These are phyloP conservation scores for Pseudogymnoascus sp. DNA, from an alignment of 2,329 filamentous ascomycete genomes.

Conservation along the genomic window DNA sequence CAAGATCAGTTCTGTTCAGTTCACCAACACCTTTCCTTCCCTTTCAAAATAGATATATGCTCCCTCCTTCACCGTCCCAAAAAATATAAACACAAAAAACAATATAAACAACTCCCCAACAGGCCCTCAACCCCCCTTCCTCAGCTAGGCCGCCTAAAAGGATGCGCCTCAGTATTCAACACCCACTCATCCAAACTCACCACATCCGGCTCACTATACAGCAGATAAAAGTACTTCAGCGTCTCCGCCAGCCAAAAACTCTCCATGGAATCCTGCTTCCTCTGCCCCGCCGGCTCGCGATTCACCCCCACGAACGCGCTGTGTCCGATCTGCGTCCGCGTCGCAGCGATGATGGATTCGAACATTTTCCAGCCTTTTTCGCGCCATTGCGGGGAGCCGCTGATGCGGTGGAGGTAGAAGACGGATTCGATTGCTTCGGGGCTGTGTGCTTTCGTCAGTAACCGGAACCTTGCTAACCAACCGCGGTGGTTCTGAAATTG, in stretches of 20 bases:
- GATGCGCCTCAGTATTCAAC: slow-evolving; percentile 39
- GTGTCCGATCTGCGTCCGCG: slow-evolving; percentile 58
- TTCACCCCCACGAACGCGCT: slow-evolving; percentile 62
- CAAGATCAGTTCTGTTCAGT: neutral
- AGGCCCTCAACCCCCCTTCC: neutral
- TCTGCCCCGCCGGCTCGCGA: slow-evolving; percentile 29
- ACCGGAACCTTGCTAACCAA: slow-evolving; percentile 13
- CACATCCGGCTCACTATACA: slow-evolving; percentile 60
- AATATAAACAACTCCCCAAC: neutral
- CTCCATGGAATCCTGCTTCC: slow-evolving; percentile 62
- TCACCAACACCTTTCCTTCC: neutral
- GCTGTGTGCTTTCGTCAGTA: slow-evolving; percentile 33
- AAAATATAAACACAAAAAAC: neutral
- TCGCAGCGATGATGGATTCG: slow-evolving; percentile 57
- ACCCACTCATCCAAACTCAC: slow-evolving; percentile 61
- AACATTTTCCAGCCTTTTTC: slow-evolving; percentile 88
- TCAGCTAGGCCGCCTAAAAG: slow-evolving; percentile 24
- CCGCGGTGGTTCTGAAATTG: slow-evolving; percentile 26
- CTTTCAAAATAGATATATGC: neutral
- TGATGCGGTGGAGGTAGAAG: slow-evolving; percentile 87
- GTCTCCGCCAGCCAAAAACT: slow-evolving; percentile 90
- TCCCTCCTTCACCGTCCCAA: too few species aligned
- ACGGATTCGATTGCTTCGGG: slow-evolving; percentile 84
- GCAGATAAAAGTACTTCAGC: slow-evolving; percentile 82
- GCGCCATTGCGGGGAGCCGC: slow-evolving; percentile 65